Conservation (phyloP, 116 monocot genomes). For the Phalaenopsis hybrid region DNA sequence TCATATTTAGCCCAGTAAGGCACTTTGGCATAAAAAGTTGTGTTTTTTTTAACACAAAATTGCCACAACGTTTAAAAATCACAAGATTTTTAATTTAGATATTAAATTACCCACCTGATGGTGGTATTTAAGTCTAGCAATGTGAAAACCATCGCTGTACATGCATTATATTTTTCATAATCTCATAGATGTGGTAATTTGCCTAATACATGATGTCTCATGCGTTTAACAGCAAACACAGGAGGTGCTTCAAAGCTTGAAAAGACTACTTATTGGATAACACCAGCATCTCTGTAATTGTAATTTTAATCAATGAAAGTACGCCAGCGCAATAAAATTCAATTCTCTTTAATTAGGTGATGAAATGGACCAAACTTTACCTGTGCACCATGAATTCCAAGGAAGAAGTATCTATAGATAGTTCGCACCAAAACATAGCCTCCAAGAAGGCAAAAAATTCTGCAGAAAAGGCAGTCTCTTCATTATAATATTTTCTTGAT, state of each 20-base stretch:
- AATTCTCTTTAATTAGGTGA: not conserved
- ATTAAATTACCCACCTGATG: not conserved
- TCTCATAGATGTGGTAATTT: not conserved
- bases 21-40: too few relatives aligned
- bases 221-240: not conserved
- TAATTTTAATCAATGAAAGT: not conserved
- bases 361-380: constrained; percentile 25
- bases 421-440: constrained; percentile 64
- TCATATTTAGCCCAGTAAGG: too few relatives aligned
- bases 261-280: not conserved
- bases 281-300: not conserved
- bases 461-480: constrained; percentile 17
- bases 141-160: not conserved
- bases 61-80: not conserved
- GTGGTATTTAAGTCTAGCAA: not conserved
- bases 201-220: not conserved
- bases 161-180: not conserved
- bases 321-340: not conserved
- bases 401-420: constrained; percentile 71
- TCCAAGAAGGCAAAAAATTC: constrained; percentile 66
- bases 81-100: not conserved
- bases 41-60: not conserved
- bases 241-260: not conserved
- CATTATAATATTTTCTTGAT: not conserved
- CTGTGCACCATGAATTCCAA: constrained; percentile 70